Base-by-base conservation (phyloP, 2,329 filamentous ascomycete species). In the Aureobasidium sp. region DNA sequence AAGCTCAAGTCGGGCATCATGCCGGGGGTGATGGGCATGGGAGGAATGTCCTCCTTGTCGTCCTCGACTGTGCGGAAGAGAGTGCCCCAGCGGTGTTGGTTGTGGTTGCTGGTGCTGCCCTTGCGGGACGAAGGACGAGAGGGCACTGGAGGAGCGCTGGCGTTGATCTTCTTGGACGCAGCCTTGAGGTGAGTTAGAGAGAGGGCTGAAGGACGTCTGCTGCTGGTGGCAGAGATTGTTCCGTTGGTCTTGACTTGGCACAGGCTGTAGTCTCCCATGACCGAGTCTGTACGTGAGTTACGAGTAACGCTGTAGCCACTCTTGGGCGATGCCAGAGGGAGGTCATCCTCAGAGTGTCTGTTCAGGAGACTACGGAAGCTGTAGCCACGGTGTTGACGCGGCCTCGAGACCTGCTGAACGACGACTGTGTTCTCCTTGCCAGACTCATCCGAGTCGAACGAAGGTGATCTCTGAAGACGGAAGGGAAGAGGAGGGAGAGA, bases 1-100 rank as follows among this genome's bases (percentile, higher is more conserved):
- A 70, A 74, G 41, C 64, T 70, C 15, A 73, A 62, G 48, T 73
- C 71, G n/a, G 67, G 63, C 9, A 63, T 61, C 22, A 63, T 29
- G 12, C 63, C 59, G 34, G 64, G 62, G 42, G 65, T 64, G 39
- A 41, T 61, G 2, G 62, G 64, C 51, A 65, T 65, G 17, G 65
- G 25, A 62, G 64, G 64, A 9, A 66, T 48, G 49, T 65, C 62
- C 48, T 65, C 64, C 39, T 61, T 57, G 55, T 63, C 64, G 17
- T 64, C 62, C 22, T 61, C 62, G 31, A 52, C 31, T 15, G 49
- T 65, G 58, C 62, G 60, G 62, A 63, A 61, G 52, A 65, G 64
- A 48, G 63, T 53, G 20, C 51, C 61, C 61, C 64, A 64, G 56
- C 64, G 64, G 41, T 58, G 60, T 5, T 59, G 56, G 57, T 53